These are phyloP conservation scores for Peronosclerospora sorghi DNA, from an alignment of 352 stramenopile genomes.

Conservation along the genomic window DNA sequence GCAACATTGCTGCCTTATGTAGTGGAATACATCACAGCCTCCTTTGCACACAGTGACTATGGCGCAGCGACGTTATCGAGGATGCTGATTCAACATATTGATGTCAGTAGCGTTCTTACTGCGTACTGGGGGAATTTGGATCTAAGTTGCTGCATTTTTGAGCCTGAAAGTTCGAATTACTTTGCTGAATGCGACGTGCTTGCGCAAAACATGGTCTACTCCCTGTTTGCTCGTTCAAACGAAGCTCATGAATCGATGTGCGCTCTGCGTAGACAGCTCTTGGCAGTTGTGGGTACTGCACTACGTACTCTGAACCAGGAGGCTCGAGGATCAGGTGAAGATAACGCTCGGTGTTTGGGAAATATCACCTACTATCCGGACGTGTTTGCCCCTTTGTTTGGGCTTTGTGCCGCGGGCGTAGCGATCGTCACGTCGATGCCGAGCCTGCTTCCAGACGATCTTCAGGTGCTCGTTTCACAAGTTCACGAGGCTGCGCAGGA, in stretches of 20 bases:
- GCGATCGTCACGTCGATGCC: conserved; percentile 21
- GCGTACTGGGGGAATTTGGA: conserved; percentile 52
- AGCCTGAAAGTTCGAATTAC: conserved; percentile 72
- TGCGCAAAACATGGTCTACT: conserved; percentile 43
- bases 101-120: conserved; percentile 27
- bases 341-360: conserved; percentile 35
- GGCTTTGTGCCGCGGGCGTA: conserved; percentile 29
- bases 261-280: conserved; percentile 20
- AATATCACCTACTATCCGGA: conserved; percentile 57
- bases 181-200: conserved; percentile 53
- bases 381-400: conserved; percentile 46
- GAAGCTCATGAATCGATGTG: conserved; percentile 8
- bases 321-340: conserved; percentile 8
- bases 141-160: conserved; percentile 61
- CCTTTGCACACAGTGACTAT: conserved; percentile 21
- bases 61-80: conserved; percentile 17
- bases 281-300: conserved; percentile 13
- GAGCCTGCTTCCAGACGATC: conserved; percentile 5
- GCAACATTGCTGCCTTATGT: conserved; percentile 42
- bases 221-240: conserved; percentile 20
- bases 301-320: conserved; percentile 23
- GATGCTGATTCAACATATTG: conserved; percentile 28
- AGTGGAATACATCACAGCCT: conserved; percentile 34
- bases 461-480: conserved; percentile 12
- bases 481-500: conserved; percentile 19